These are phyloP conservation scores for Abelmoschus esculentus DNA, from an alignment of 345 rosid species.

Conservation along the genomic window DNA sequence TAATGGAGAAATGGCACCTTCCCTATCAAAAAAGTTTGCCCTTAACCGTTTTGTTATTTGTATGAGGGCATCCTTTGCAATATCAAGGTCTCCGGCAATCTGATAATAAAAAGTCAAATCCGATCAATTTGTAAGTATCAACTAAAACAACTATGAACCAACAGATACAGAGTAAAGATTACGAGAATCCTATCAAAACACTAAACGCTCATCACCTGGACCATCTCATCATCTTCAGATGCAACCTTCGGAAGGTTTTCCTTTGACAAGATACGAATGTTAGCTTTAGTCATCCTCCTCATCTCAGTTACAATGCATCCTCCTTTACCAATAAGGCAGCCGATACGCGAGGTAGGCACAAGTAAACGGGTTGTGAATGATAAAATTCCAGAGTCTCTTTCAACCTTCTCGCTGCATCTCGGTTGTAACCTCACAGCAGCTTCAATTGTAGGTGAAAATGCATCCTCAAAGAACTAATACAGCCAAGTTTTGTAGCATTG, in stretches of 20 bases:
- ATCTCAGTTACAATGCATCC: constrained; percentile 87
- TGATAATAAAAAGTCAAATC: constrained; percentile 22
- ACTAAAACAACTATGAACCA: not conserved
- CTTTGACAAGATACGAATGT: constrained; percentile 81
- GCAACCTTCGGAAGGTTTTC: constrained; percentile 88
- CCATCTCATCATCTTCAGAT: constrained; percentile 90
- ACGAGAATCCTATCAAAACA: constrained; percentile 7
- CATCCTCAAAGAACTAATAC: constrained; percentile 69
- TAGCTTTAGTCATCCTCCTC: constrained; percentile 83
- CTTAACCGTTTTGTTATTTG: constrained; percentile 75
- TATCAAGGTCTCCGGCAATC: constrained; percentile 93
- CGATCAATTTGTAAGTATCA: not conserved
- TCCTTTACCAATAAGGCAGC: constrained; percentile 94
- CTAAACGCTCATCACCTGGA: constrained; percentile 52
- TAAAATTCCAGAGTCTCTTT: constrained; percentile 91
- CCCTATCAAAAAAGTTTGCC: constrained; percentile 83
- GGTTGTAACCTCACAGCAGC: constrained; percentile 88
- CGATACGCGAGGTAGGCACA: constrained; percentile 86
- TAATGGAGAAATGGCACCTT: constrained; percentile 66
- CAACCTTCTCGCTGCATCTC: constrained; percentile 82
- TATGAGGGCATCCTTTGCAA: constrained; percentile 89
- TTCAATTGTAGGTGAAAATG: constrained; percentile 76
- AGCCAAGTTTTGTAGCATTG: constrained; percentile 4
- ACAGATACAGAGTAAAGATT: not conserved
- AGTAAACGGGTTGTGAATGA: constrained; percentile 87